Conservation (phyloP, 1,139 yeast species). For the Yamadazyma aaseri region DNA sequence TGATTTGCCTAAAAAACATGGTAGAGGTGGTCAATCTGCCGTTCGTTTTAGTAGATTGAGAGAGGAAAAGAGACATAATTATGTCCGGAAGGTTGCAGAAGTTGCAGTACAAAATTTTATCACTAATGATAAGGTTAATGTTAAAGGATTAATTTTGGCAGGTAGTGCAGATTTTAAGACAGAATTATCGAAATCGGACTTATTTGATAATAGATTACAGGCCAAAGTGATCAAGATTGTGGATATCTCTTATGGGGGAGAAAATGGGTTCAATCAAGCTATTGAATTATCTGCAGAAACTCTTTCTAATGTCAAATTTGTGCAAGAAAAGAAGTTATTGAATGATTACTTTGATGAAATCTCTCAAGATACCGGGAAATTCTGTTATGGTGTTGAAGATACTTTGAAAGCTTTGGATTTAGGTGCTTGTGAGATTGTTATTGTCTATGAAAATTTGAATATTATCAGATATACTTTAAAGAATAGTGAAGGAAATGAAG, state of each 20-base stretch:
- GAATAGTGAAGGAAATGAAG: conserved; percentile 77
- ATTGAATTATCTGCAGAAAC: conserved; percentile 97
- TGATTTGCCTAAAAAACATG: conserved; percentile 98
- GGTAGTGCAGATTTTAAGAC: conserved; percentile 99
- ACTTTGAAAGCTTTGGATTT: conserved; percentile 93
- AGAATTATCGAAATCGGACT: conserved; percentile 87
- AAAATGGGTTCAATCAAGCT: conserved; percentile 98
- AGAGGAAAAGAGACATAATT: conserved; percentile 98
- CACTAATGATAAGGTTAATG: conserved; percentile 88
- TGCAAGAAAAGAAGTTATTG: conserved; percentile 95
- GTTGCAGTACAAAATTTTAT: conserved; percentile 96
- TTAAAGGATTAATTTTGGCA: conserved; percentile 90
- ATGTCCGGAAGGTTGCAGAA: conserved; percentile 97
- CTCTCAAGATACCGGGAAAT: conserved; percentile 93
- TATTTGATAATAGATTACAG: conserved; percentile 86
- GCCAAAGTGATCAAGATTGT: conserved; percentile 88
- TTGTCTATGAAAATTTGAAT: conserved; percentile 90
- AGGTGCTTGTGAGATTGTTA: conserved; percentile 91
- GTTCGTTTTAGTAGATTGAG: conserved; percentile 97
- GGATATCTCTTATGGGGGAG: conserved; percentile 98
- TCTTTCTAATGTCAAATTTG: conserved; percentile 91
- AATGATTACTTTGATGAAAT: conserved; percentile 93
- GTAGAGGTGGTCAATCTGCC: conserved; percentile 99
- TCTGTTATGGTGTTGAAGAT: conserved; percentile 96
- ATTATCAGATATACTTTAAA: conserved; percentile 80